Base-by-base conservation (phyloP, 108 stramenopile genomes). In the Nitzschia inconspicua region DNA sequence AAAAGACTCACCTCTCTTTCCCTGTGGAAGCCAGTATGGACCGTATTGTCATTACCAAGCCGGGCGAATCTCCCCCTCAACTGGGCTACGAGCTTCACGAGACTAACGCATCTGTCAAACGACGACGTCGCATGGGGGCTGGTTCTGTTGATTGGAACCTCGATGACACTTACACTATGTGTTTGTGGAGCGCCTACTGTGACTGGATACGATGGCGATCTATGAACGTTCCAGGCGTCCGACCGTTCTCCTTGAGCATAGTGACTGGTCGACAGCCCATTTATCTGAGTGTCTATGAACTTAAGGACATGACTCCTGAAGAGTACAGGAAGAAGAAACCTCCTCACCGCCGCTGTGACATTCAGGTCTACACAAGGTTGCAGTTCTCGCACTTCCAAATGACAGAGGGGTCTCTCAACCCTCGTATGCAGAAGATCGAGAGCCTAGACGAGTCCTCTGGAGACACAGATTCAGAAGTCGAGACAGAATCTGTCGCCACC, bases 21-120 rank as follows among this genome's bases (percentile, higher is more conserved):
- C 83, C 85, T 16, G 69, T 90, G n/a, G 76, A 80, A 55, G 70
- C 81, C 18, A 79, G 75, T 27, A 83, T 90, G 85, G 85, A 87
- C 47, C 67, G 79, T 46, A 66, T 90, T 48, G 82, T 90, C 23
- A 73, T 83, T 16, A 85, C 82, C 13, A 76, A 84, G 10, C 70
- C 63, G 7, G 79, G 85, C 25, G 77, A 82, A 44, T 47, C 56
- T 3, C 72, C 73, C 10, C 88, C 88, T 8, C n/a, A 61, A 34
- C 70, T 90, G 4, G 88, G 88, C 2, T 47, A 78, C 19, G 78
- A 51, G 14, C 58, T 86, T 18, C 25, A 59, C 24, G 85, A 90
- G 53, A 44, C 66, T 34, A 55, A 60, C 31, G 84, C 83, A 54
- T 71, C 79, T 16, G 68, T 78, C 10, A 74, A 76, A 50, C 55